Evolutionary conservation across 805 yeast genomes (phyloP), one percentile per base, ranked within the genome.

Genomic region (Ogataea ramenticola): DNA sequence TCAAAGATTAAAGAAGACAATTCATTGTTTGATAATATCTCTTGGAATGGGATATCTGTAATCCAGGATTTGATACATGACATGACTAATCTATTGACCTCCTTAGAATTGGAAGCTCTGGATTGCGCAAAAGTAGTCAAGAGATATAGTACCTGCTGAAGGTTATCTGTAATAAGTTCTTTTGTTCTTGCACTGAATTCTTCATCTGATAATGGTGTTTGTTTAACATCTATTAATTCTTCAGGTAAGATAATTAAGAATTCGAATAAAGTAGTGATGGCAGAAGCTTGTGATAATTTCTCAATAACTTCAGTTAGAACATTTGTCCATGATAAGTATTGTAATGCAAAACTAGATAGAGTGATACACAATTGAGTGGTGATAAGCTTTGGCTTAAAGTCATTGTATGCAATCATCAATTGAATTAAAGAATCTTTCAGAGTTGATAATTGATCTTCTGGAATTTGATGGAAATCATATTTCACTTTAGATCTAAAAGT

Each of bases 1-100:
- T 72, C 72, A 61, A 90, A 86, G 26, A 90, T 75, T 47, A 89
- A 66, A 8, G 75, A 68, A 21, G 89, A 77, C 36, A 93, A 66
- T 1, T 93, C 76, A 17, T 79, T 70, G 40, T 79, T 71, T 10
- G 75, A 64, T 36, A 91, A 64, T n/a, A 93, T 67, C 40, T 78
- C 73, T 42, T 77, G 81, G 24, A 91, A 72, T 3, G 91, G 86
- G 40, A 88, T 78, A 60, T 95, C 99, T 49, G 74, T 75, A 47
- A 93, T 81, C 99, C 99, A 93, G 19, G 95, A 84, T 52, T 82
- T 81, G 45, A 95, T 67, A 63, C 96, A 85, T 49, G 80, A 82
- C 45, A 91, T 71, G 6, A 88, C 71, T 42, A 77, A 62, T 2
- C 74, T 53, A 48, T 63, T 58, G 42, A 60, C 54, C 47, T 62